Evolutionary conservation across 1,284 basidiomycete genomes (phyloP).

Genomic region (Pseudozyma pruni): DNA sequence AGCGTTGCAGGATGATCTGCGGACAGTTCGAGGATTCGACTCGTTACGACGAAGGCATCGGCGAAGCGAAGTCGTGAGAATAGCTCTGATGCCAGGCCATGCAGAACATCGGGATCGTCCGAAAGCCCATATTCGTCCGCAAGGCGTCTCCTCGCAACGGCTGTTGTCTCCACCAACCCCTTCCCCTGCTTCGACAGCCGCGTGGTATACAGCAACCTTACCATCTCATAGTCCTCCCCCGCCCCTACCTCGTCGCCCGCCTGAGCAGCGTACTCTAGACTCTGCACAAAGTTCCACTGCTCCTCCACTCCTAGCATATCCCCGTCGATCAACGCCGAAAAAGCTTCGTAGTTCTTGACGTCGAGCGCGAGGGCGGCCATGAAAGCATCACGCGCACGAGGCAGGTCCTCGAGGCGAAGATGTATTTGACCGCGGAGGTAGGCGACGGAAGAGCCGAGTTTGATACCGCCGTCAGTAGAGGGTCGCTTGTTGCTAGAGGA

Average conservation of each 20-base stretch:
- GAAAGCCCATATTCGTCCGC: slow-evolving; percentile 75
- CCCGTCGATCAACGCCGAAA: slow-evolving; percentile 86
- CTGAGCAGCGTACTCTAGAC: slow-evolving; percentile 83
- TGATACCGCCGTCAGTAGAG: slow-evolving; percentile 68
- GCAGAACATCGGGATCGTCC: slow-evolving; percentile 91
- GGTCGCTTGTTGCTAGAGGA: slow-evolving; percentile 47
- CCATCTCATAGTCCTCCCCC: slow-evolving; percentile 83
- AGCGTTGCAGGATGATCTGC: slow-evolving; percentile 70
- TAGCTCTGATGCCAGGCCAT: slow-evolving; percentile 88
- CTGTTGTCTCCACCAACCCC: slow-evolving; percentile 13
- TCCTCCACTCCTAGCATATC: slow-evolving; percentile 71
- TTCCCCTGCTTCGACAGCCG: slow-evolving; percentile 79
- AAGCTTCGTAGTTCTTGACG: slow-evolving; percentile 97
- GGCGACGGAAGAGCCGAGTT: slow-evolving; percentile 74
- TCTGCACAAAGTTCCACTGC: slow-evolving; percentile 92
- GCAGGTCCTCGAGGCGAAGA: slow-evolving; percentile 88
- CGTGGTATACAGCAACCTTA: slow-evolving; percentile 89
- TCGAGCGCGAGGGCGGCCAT: slow-evolving; percentile 94
- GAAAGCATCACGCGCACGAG: slow-evolving; percentile 89
- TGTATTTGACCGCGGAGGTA: slow-evolving; percentile 91
- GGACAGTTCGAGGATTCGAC: slow-evolving; percentile 54
- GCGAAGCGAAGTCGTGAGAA: slow-evolving; percentile 90
- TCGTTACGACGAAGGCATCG: slow-evolving; percentile 89
- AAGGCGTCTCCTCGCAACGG: slow-evolving; percentile 72
- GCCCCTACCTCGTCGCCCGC: slow-evolving; percentile 70